A percentile compares a stretch with the other conserved stretches of the same genome.
phyloP scores from a whole-genome alignment of 2,329 filamentous ascomycete species.

The Dothideomycetes sp. region DNA sequence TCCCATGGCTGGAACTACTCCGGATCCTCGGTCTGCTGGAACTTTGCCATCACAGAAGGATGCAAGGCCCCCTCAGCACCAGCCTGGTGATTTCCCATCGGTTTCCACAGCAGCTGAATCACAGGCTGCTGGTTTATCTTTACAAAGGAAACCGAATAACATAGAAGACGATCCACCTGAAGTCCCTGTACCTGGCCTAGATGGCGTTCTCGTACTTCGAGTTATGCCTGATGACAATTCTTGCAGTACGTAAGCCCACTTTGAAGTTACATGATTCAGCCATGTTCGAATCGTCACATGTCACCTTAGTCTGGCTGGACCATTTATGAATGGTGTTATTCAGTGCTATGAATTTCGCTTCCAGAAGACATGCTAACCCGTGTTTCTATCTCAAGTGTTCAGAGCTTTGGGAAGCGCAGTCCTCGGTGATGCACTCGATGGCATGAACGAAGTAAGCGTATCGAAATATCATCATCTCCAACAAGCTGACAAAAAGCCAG shows the following conservation, averaged over 20 bases:
- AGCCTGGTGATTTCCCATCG: conserved; percentile 21
- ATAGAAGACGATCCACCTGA: conserved; percentile 52
- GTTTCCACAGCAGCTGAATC: conserved; percentile 13
- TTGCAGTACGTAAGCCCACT: no score
- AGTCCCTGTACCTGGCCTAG: conserved; percentile 46
- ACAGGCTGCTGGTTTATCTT: conserved; percentile 28
- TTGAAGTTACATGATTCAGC: no score
- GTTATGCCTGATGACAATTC: conserved; percentile 97
- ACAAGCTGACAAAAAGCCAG: conserved; percentile 1
- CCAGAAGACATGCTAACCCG: no score
- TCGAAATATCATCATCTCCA: background rate
- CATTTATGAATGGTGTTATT: no score
- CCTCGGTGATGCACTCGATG: conserved; percentile 52
- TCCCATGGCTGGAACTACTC: conserved; percentile 21
- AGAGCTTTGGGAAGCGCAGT: conserved; percentile 76
- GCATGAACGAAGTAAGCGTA: conserved; percentile 48
- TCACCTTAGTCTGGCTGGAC: no score
- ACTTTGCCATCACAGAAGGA: conserved; percentile 19
- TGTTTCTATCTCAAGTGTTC: no score
- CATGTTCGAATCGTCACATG: no score
- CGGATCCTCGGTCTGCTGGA: conserved; percentile 18
- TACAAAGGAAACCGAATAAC: conserved; percentile 36
- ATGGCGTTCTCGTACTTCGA: conserved; percentile 59
- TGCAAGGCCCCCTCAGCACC: conserved; percentile 20
- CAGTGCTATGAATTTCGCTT: no score